phyloP scores from a whole-genome alignment of 306 rosid genomes.

The Lathyrus sativus region DNA sequence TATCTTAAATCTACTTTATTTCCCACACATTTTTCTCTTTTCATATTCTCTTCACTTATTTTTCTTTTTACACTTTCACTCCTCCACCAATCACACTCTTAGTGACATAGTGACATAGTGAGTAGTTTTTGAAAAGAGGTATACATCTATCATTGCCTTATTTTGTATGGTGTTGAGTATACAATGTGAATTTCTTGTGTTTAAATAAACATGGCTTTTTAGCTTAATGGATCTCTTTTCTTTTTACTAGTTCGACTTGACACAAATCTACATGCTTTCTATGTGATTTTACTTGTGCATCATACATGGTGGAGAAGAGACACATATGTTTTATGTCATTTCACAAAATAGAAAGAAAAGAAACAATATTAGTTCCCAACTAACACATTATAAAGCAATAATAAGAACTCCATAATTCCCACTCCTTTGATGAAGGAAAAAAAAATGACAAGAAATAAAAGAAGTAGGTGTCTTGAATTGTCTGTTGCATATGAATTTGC shows the following conservation, averaged over 20 bases:
- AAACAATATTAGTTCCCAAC: neutral
- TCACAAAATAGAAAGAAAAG: neutral
- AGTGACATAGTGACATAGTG: no score
- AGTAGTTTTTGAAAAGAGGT: no score
- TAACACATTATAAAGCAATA: neutral
- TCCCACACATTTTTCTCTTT: no score
- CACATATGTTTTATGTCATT: neutral
- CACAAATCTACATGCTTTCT: neutral
- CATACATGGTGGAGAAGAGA: neutral
- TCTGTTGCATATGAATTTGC: neutral
- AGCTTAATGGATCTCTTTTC: neutral
- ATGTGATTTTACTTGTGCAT: neutral
- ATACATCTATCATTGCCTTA: no score
- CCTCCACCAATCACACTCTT: no score
- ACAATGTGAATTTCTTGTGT: no score
- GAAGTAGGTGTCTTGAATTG: neutral
- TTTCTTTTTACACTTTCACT: no score
- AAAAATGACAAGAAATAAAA: neutral
- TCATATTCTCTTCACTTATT: no score
- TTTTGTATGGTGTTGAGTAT: no score
- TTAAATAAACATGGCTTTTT: no score
- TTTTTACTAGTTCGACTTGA: neutral
- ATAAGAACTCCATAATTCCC: neutral
- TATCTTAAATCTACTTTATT: no score
- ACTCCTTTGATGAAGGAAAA: neutral